Base-by-base conservation (phyloP, 768 basidiomycete genomes). In the Harrya chromipes region DNA sequence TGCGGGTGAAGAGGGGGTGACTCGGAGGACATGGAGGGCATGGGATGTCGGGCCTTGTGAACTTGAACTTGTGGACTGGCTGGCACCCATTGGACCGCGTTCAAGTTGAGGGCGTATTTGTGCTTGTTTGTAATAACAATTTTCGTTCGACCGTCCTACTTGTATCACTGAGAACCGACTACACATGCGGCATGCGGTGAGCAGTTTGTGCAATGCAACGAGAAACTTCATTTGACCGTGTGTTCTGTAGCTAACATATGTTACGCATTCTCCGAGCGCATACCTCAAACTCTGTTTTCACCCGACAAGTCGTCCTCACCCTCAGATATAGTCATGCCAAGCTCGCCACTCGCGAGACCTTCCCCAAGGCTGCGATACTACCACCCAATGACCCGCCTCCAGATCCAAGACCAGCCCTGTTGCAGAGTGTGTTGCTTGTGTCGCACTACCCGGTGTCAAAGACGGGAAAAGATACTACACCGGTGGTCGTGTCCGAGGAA, bases 1-100 rank as follows among this genome's bases (percentile, higher is more conserved):
- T 1, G 95, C 91, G 6, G 97, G 97, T 1, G 90, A 94, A 6
- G 79, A 79, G 2, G 92, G 87, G 2, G 91, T 92, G 26, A 97
- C 93, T 47, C 94, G 84, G 48, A 97, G 74, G 54, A 94, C 87
- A 64, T 97, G 94, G 10, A 97, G 72, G 2, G 84, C 90, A 52
- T 78, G 83, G 6, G 61, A 59, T 39, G 66, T 31, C 50, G 61
- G 52, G 5, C 37, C 29, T 49, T 61, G 65, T 33, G 77, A 66
- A 35, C 74, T 75, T 33, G 77, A 66, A 35, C 74, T 75, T 19
- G 77, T 80, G 40, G 87, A 89, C 66, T 89, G 87, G 40, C 82
- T 76, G 35, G 87, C 86, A 52, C 87, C 87, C 87, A 90, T 90
- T 13, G 36, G 40, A 16, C 17, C 10, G 27, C 16, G 17, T 31